Evolutionary conservation across 1,284 basidiomycete species (phyloP), one percentile per base, ranked within the genome.

Genomic region (Heliocybe sulcata): DNA sequence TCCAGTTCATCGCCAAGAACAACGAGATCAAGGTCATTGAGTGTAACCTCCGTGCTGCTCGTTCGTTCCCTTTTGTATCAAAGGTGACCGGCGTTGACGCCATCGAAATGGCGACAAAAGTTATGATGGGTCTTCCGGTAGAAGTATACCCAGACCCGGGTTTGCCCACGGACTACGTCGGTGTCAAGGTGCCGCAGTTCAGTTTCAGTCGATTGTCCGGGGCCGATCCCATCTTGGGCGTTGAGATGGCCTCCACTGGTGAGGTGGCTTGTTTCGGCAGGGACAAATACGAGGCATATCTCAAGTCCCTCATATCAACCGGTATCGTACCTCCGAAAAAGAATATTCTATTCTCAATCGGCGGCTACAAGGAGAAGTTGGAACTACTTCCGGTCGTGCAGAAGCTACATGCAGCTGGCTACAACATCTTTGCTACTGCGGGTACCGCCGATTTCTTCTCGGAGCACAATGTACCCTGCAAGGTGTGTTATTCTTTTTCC

Each of bases 1-100:
- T 99, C 68, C 97, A 99, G 76, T 98, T 99, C 76, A 98, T 99
- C 65, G 95, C 95, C 56, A 99, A 99, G 82, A 91, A 98, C 76
- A 98, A 98, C 76, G 96, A 98, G 72, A 98, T 98, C 81, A 98
- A 99, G 81, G 96, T 99, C 64, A 99, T 99, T 69, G 96, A 99
- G 72, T 99, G 96, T 75, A 99, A 99, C 72, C 79, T 99, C 38
- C 93, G 96, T 58, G 97, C 97, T 2, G 95, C 96, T 26, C 87
- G 97, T 57, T 98, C 96, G 1, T 98, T 98, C 86, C 96, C 97
- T 54, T 99, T 99, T 77, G 96, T 99, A 47, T 96, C 93, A 35
- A 99, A 99, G 75, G 95, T 98, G 58, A 98, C 96, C 4, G 94
- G 94, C 33, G 81, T 98, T 62, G 95, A 99, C 67, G 95, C 95